phyloP scores from a whole-genome alignment of 2,329 filamentous ascomycete species.

The Didymella segeticola region DNA sequence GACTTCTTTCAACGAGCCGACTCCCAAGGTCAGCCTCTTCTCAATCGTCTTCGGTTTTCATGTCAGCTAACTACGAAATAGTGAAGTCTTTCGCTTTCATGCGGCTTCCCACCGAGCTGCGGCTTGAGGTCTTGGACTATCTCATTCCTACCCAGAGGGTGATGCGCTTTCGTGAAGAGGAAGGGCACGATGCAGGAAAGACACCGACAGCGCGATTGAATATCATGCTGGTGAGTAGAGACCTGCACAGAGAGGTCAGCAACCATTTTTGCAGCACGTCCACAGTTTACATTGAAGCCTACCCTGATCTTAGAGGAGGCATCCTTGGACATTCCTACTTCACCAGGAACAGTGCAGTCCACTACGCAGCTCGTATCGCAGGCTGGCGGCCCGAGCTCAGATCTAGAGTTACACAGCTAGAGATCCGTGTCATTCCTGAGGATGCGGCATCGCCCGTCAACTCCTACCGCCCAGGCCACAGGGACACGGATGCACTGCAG shows the following conservation, averaged over 20 bases:
- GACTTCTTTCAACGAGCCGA: constrained; percentile 20
- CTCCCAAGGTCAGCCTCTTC: constrained; percentile 23
- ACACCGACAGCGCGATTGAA: constrained; percentile 14
- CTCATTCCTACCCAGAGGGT: constrained; percentile 24
- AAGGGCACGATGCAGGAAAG: not conserved
- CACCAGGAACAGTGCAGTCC: not conserved
- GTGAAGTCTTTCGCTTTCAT: constrained; percentile 33
- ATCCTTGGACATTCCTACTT: not conserved
- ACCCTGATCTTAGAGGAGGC: not conserved
- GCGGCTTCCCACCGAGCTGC: constrained; percentile 32
- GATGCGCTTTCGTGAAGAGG: constrained; percentile 3
- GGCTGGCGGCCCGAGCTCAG: constrained; percentile 16
- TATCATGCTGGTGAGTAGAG: constrained; percentile 27
- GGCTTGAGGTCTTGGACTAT: constrained; percentile 28
- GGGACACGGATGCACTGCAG: constrained; percentile 1
- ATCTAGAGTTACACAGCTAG: constrained; percentile 18
- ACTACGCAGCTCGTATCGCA: constrained; percentile 14
- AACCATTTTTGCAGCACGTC: constrained; percentile 24
- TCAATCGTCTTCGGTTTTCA: not conserved
- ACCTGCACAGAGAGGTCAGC: constrained; percentile 24
- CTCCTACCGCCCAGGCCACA: not conserved
- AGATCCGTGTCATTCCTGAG: constrained; percentile 19
- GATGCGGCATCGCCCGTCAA: not conserved
- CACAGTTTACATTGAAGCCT: constrained; percentile 21
- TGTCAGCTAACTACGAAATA: constrained; percentile 13